Conservation (phyloP, 495 filamentous ascomycete species). For the Aspergillus ostianus region DNA sequence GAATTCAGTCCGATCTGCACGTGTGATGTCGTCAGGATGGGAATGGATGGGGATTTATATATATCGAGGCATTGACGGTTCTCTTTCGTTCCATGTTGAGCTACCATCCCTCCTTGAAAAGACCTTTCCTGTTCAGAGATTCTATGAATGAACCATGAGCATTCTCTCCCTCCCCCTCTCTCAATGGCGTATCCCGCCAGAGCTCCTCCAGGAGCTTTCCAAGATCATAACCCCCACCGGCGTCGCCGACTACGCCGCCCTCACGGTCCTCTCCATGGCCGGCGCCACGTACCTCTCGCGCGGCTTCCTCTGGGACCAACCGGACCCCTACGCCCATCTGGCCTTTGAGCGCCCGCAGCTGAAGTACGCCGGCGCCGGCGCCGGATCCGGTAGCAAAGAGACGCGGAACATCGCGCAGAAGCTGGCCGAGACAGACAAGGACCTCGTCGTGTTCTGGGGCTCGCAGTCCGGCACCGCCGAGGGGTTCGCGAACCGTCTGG, state of each 20-base stretch:
- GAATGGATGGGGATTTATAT: not conserved
- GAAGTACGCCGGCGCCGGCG: constrained; percentile 25
- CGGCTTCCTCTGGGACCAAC: constrained; percentile 36
- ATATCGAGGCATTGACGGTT: not conserved
- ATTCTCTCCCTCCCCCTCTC: not conserved
- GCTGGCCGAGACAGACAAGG: constrained; percentile 32
- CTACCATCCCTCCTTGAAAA: not conserved
- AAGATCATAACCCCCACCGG: constrained; percentile 26
- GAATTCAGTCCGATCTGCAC: not conserved
- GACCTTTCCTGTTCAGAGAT: not conserved
- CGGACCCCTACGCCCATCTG: constrained; percentile 31
- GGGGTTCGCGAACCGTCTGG: constrained; percentile 45
- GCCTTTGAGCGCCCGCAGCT: constrained; percentile 35
- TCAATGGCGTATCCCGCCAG: constrained; percentile 21
- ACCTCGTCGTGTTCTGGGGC: constrained; percentile 53
- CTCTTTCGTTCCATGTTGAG: too few relatives aligned
- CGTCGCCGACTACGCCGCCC: constrained; percentile 30
- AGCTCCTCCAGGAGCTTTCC: constrained; percentile 22
- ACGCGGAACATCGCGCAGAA: constrained; percentile 39
- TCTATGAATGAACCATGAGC: not conserved
- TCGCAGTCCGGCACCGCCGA: constrained; percentile 58
- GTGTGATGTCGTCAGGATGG: too few relatives aligned
- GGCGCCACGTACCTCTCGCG: constrained; percentile 30
- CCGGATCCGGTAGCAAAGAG: constrained; percentile 20
- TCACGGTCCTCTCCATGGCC: constrained; percentile 27